These are phyloP conservation scores for Candida ovalis DNA, from an alignment of 805 yeast genomes.

Conservation along the genomic window DNA sequence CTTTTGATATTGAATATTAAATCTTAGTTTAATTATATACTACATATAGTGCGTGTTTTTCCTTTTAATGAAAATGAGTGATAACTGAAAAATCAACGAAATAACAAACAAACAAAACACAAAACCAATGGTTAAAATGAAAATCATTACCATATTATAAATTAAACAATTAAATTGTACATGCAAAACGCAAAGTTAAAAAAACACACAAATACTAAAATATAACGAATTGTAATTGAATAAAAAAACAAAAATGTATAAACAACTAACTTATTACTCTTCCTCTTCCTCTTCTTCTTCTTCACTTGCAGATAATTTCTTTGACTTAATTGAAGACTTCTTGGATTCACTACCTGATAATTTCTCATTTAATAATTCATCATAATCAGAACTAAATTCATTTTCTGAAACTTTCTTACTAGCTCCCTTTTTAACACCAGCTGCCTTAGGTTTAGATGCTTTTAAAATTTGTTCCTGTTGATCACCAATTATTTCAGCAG, in stretches of 20 bases:
- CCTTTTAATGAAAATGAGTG: too few relatives aligned
- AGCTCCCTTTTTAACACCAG: conserved; percentile 10
- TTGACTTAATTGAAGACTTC: background rate
- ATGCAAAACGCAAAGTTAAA: too few relatives aligned
- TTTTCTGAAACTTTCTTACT: conserved; percentile 19
- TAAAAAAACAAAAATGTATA: too few relatives aligned
- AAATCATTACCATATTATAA: background rate
- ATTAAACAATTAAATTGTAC: background rate
- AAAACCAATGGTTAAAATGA: background rate
- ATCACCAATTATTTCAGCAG: background rate
- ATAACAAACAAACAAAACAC: background rate
- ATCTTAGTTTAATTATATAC: too few relatives aligned
- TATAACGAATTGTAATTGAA: too few relatives aligned
- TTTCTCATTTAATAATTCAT: conserved; percentile 1
- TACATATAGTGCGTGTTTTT: too few relatives aligned
- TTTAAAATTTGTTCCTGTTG: background rate
- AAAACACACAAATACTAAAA: too few relatives aligned
- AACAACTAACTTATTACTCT: too few relatives aligned
- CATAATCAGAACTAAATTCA: conserved; percentile 15
- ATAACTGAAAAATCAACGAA: background rate
- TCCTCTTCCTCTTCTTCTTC: too few relatives aligned
- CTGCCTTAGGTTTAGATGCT: background rate
- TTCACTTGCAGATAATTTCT: background rate
- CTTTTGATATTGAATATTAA: too few relatives aligned
- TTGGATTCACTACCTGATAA: background rate